Evolutionary conservation across 2,329 filamentous ascomycete genomes (phyloP).

Genomic region (Magnaporthales sp.): DNA sequence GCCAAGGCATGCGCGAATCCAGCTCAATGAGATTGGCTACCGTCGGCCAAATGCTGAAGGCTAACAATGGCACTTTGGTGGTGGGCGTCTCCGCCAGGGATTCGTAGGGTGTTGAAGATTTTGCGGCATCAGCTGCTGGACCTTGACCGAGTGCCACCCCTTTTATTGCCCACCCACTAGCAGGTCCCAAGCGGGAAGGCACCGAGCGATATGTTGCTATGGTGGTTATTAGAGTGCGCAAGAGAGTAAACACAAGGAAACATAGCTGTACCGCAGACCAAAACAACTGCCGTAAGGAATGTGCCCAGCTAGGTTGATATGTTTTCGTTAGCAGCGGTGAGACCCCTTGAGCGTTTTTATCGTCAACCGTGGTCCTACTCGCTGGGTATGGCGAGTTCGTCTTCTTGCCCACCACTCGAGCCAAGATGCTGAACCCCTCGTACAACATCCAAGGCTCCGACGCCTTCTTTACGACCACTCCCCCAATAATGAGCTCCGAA

Average conservation of each 20-base stretch:
- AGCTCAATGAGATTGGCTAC: slow-evolving; percentile 65
- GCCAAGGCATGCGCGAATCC: slow-evolving; percentile 81
- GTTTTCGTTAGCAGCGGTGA: slow-evolving; percentile 7
- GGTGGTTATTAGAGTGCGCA: slow-evolving; percentile 58
- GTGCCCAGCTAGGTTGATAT: neutral
- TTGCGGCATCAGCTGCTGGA: neutral
- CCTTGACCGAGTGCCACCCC: neutral
- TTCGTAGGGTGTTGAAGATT: neutral
- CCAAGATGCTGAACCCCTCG: slow-evolving; percentile 70
- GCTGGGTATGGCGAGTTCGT: neutral
- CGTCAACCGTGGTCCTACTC: neutral
- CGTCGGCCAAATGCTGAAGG: slow-evolving; percentile 71
- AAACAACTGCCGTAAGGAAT: slow-evolving; percentile 39
- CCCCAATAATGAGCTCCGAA: slow-evolving; percentile 82
- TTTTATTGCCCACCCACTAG: neutral
- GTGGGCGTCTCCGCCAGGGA: slow-evolving; percentile 3
- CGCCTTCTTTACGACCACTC: slow-evolving; percentile 68
- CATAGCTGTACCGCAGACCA: slow-evolving; percentile 47
- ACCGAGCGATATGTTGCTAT: slow-evolving; percentile 60
- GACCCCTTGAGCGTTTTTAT: neutral
- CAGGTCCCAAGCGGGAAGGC: slow-evolving; percentile 35
- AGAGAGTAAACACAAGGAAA: slow-evolving; percentile 47
- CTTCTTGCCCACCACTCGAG: slow-evolving; percentile 27
- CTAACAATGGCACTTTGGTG: slow-evolving; percentile 56
- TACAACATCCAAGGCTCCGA: slow-evolving; percentile 86